Evolutionary conservation across 768 basidiomycete genomes (phyloP), one percentile per base, ranked within the genome.

Genomic region (Favolaschia claudopus): DNA sequence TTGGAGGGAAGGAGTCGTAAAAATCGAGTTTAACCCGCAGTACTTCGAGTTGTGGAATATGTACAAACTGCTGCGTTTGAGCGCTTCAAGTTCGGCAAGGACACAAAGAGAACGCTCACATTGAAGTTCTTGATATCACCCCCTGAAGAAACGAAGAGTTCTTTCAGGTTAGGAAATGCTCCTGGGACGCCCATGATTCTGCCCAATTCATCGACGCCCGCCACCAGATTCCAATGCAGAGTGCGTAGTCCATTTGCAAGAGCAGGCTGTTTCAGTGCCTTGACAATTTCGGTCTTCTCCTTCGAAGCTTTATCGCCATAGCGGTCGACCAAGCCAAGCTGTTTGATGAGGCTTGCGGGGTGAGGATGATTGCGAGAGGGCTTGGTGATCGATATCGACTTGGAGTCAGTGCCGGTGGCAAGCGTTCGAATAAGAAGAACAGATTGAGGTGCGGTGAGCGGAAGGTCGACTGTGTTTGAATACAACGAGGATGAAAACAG

Each of bases 101-200:
- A 14, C 43, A 5, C 7, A 14, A 17, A 9, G 2, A 38, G 17
- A 15, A 24, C 12, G 34, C 43, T 10, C 33, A 55, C 59, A 10
- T 42, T 42, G 22, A 55, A 55, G 14, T 55, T 60, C 0, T 34
- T 34, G 15, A 40, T 42, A 15, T 17, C 19, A 8, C 47, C 52
- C 4, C 14, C 17, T 5, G 37, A 43, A 2, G 32, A 33, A 9
- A 60, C 52, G 6, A n/a, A 2, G 2, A 60, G 19, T 38, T 55
- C 52, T 19, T 4, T 49, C 12, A 60, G 59, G 28, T 49, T 34
- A 5, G 52, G 52, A 29, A 60, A 55, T 12, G 39, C 17, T 14
- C 38, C 51, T 0, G 31, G 45, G 9, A 20, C 46, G 4, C 45
- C 39, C 9, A 60, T 34, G 19, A 55, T 27, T 24, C 20, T 19